phyloP scores from a whole-genome alignment of 2,329 filamentous ascomycete genomes.

The Alternaria infectoria region DNA sequence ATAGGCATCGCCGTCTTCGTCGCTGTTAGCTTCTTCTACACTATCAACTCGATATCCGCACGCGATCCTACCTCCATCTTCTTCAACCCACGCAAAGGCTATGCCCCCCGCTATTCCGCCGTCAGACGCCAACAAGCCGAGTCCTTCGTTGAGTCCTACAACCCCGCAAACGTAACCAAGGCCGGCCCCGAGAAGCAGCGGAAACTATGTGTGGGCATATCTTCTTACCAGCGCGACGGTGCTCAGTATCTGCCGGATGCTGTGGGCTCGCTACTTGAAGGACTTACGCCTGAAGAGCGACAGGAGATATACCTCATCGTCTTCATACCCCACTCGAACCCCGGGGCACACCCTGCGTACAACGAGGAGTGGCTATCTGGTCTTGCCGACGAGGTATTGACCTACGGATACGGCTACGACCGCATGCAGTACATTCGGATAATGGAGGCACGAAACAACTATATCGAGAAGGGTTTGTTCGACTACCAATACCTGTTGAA shows the following conservation, averaged over 20 bases:
- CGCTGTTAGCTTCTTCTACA: constrained; percentile 28
- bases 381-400: constrained; percentile 51
- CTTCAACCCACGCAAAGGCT: constrained; percentile 42
- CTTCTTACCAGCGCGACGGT: constrained; percentile 50
- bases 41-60: constrained; percentile 31
- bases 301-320: constrained; percentile 51
- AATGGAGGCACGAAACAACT: constrained; percentile 37
- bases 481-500: constrained; percentile 54
- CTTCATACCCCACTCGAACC: constrained; percentile 55
- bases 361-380: constrained; percentile 50
- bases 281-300: constrained; percentile 51
- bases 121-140: constrained; percentile 40
- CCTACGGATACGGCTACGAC: constrained; percentile 47
- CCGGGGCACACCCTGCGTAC: constrained; percentile 50
- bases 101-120: constrained; percentile 41
- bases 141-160: constrained; percentile 30
- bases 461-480: constrained; percentile 51
- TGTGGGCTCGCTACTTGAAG: constrained; percentile 54
- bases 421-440: constrained; percentile 44
- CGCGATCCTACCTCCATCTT: constrained; percentile 47
- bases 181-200: constrained; percentile 21
- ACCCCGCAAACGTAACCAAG: constrained; percentile 25
- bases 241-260: constrained; percentile 51
- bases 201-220: constrained; percentile 54
- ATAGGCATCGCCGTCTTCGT: constrained; percentile 24